Percentiles rank a stretch among this genome's conserved stretches.
Conservation (phyloP, 139 green algal genomes). For the Dunaliella primolecta region DNA sequence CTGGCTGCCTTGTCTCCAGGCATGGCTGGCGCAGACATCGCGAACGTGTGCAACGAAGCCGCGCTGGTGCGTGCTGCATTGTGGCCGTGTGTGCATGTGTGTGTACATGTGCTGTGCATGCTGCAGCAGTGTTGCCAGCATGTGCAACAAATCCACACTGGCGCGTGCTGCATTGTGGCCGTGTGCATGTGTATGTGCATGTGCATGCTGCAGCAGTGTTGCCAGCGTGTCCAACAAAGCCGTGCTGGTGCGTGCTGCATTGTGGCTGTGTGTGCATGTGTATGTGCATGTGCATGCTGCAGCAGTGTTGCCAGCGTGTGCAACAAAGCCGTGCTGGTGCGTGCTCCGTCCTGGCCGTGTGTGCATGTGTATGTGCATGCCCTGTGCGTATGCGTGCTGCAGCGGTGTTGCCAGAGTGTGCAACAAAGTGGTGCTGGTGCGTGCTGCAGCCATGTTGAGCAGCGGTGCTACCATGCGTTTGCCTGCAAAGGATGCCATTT, state of each 20-base stretch:
- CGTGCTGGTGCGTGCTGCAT: constrained; percentile 89
- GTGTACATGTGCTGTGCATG: too few relatives aligned
- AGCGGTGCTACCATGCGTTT: too few relatives aligned
- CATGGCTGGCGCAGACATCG: constrained; percentile 94
- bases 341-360: constrained; percentile 66
- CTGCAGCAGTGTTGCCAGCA: too few relatives aligned
- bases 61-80: constrained; percentile 89
- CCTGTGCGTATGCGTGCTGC: not conserved
- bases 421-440: constrained; percentile 95
- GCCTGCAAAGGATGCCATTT: too few relatives aligned
- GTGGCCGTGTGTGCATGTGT: constrained; percentile 36
- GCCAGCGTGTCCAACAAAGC: constrained; percentile 98
- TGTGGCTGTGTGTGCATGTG: constrained; percentile 9
- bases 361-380: not conserved
- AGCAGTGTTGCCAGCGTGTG: constrained; percentile 87
- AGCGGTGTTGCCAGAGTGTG: constrained; percentile 87
- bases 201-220: too few relatives aligned
- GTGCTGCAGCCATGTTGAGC: constrained; percentile 59
- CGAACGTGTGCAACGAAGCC: constrained; percentile 98
- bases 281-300: not conserved
- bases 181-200: constrained; percentile 25
- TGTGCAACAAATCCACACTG: constrained; percentile 97
- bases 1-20: constrained; percentile 95
- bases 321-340: constrained; percentile 95
- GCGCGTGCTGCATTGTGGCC: constrained; percentile 77